Conservation (phyloP, 2,329 filamentous ascomycete genomes). For the Monosporascus sp. region DNA sequence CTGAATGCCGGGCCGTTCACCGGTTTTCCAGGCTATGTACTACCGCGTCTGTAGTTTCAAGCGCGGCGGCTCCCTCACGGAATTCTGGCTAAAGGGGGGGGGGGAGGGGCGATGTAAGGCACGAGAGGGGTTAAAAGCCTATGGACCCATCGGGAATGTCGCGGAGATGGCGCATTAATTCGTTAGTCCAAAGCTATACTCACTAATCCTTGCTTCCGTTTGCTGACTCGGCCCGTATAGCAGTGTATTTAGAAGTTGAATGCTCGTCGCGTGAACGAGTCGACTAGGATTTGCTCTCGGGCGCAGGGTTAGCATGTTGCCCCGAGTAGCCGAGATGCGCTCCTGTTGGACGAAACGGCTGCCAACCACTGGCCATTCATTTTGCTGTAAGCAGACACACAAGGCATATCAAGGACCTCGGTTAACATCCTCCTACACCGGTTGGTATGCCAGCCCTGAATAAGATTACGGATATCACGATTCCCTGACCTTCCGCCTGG, state of each 20-base stretch:
- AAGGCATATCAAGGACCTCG: neutral
- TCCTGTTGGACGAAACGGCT: neutral
- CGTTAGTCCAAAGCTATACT: neutral
- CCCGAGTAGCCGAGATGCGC: neutral
- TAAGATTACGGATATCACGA: neutral
- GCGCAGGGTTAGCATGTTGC: too few species aligned
- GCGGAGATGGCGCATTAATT: neutral
- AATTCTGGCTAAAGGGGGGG: slow-evolving; percentile 37
- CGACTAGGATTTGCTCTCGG: neutral
- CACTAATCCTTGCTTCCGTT: neutral
- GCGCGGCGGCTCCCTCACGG: slow-evolving; percentile 12
- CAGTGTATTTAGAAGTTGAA: neutral
- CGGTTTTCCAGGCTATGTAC: slow-evolving; percentile 29
- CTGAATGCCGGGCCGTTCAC: slow-evolving; percentile 29
- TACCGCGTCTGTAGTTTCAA: slow-evolving; percentile 17
- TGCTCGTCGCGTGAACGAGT: neutral
- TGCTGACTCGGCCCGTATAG: too few species aligned
- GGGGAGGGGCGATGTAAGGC: slow-evolving; percentile 32
- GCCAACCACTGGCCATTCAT: neutral
- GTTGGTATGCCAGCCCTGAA: neutral
- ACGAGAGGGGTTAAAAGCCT: slow-evolving; percentile 2
- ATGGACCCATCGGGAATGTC: neutral
- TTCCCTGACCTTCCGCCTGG: neutral
- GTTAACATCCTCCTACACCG: neutral
- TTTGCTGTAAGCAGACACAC: neutral